phyloP scores from a whole-genome alignment of 306 rosid genomes.

The Leucaena leucocephala region DNA sequence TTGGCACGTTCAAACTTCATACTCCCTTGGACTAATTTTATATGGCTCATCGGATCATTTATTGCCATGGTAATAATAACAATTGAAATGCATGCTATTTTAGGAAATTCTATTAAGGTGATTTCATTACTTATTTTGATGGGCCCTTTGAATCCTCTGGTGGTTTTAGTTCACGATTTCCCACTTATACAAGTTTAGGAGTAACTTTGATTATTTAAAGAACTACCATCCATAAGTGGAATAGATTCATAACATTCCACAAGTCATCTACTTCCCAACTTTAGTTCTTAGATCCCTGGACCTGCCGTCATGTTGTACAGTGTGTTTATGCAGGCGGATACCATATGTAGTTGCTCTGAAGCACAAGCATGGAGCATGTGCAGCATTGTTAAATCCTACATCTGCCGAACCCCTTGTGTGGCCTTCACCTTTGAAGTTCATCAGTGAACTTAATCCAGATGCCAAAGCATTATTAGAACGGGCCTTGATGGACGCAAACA shows the following conservation, averaged over 20 bases:
- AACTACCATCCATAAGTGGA: neutral
- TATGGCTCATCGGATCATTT: constrained; percentile 1
- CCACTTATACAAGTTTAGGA: neutral
- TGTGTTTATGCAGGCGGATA: constrained; percentile 69
- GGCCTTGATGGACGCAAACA: constrained; percentile 85
- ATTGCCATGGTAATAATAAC: neutral
- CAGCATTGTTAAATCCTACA: constrained; percentile 86
- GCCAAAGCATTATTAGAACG: constrained; percentile 81
- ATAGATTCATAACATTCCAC: neutral
- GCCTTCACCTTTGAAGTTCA: constrained; percentile 95
- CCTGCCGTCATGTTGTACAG: constrained; percentile 15
- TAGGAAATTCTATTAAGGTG: neutral
- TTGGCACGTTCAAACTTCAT: constrained; percentile 2
- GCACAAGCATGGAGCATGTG: constrained; percentile 74
- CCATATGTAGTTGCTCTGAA: constrained; percentile 86
- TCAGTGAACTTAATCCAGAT: constrained; percentile 84
- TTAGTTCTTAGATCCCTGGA: constrained; percentile 11
- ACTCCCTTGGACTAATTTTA: neutral
- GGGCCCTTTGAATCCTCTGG: neutral
- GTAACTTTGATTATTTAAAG: neutral
- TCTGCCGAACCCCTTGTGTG: constrained; percentile 97
- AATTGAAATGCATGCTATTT: neutral
- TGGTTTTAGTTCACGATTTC: constrained; percentile 10
- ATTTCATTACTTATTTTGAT: constrained; percentile 12
- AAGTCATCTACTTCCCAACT: neutral